Evolutionary conservation across 805 yeast species (phyloP).

Genomic region (Myxozyma neotropica): DNA sequence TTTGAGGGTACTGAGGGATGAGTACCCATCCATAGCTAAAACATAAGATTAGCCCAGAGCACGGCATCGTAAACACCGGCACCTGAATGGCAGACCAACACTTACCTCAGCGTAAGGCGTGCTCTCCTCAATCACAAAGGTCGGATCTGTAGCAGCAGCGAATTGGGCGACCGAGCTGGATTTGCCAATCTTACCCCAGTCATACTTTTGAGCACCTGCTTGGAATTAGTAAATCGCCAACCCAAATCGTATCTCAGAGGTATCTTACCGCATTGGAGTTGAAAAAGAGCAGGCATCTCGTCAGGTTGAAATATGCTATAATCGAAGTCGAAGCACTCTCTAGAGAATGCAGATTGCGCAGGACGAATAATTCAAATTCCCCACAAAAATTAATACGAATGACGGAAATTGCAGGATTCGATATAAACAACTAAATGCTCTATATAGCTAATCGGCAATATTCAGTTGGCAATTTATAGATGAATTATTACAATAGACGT

Average conservation of each 20-base stretch:
- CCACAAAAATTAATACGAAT: too few relatives aligned
- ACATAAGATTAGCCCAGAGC: neutral
- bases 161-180: constrained; percentile 86
- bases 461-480: too few relatives aligned
- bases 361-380: too few relatives aligned
- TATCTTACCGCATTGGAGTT: constrained; percentile 43
- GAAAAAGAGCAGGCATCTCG: constrained; percentile 35
- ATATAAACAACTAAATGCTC: too few relatives aligned
- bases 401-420: too few relatives aligned
- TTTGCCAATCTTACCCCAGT: constrained; percentile 68
- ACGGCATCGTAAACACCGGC: neutral
- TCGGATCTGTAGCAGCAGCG: constrained; percentile 69
- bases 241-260: neutral
- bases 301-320: neutral
- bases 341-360: too few relatives aligned
- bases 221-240: neutral
- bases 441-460: too few relatives aligned
- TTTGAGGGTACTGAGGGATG: constrained; percentile 88
- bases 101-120: constrained; percentile 84
- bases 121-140: constrained; percentile 61
- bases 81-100: neutral
- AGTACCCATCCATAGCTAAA: constrained; percentile 93
- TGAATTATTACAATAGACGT: too few relatives aligned
- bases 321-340: too few relatives aligned
- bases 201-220: constrained; percentile 30